Base-by-base conservation (phyloP, 306 rosid genomes). In the Corylus americana region DNA sequence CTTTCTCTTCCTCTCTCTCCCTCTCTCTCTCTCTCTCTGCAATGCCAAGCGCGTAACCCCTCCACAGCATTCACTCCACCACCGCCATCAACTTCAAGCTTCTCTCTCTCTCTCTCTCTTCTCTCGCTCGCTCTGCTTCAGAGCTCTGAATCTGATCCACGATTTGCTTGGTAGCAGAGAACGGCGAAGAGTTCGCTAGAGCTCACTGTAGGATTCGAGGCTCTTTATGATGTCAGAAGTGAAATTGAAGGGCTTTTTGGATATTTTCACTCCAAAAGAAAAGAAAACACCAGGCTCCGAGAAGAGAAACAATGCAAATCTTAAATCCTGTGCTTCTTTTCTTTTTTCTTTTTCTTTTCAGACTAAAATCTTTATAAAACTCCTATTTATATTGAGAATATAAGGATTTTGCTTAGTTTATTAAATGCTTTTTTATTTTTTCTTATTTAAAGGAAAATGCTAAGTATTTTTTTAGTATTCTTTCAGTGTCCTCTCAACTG, bases 1-100 rank as follows among this genome's bases (percentile, higher is more conserved):
- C 92, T 17, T 27, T 53, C 8, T 78, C 91, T 84, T 59, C 74
- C 62, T 78, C 86, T 77, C 59, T 74, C 62, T 63, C 78, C 27
- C 76, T 13, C 59, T 51, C 42, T 49, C 71, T 16, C 71, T 22
- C 70, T 27, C 82, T 22, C 53, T 37, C 50, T 27, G 27, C 27
- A 77, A 67, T 66, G 78, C 69, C 71, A 62, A 57, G 42, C 44
- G 18, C 69, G n/a, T 62, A 18, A 29, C 4, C 44, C 18, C 42
- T 9, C 44, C 44, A 62, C 69, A 5, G 44, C 44, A 27, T 27
- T 71, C 82, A 78, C 53, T 8, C n/a, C 20, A 62, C 44, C n/a
- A 62, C 35, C 22, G 18, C 35, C 37, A 11, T 17, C 2, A 39
- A 74, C 22, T 55, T 3, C 68, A 71, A 74, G 13, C 69, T 37